Evolutionary conservation across 164 flowering plant species (phyloP).

Genomic region (Chimonanthus praecox): DNA sequence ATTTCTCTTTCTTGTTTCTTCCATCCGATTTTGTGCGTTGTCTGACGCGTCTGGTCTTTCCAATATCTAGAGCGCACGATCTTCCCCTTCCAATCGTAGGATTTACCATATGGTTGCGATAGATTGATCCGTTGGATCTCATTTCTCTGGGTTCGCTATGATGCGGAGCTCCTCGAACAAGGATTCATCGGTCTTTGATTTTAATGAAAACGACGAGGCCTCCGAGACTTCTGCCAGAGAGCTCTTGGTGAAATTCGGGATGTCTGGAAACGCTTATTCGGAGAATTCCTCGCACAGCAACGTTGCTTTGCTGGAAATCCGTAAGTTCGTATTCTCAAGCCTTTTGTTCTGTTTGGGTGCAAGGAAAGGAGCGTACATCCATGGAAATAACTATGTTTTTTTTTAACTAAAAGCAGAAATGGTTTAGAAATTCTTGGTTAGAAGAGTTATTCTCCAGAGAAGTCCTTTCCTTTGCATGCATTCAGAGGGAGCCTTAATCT

Average conservation of each 20-base stretch:
- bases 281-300: slow-evolving; percentile 7
- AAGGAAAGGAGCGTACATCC: too few species aligned
- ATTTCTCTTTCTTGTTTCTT: too few species aligned
- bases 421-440: too few species aligned
- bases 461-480: too few species aligned
- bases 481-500: too few species aligned
- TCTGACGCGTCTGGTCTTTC: background rate
- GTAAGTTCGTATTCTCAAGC: slow-evolving; percentile 14
- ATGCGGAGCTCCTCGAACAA: slow-evolving; percentile 17
- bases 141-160: background rate
- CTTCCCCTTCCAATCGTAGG: background rate
- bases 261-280: slow-evolving; percentile 5
- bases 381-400: too few species aligned
- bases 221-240: slow-evolving; percentile 9
- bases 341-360: too few species aligned
- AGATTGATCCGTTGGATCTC: background rate
- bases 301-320: slow-evolving; percentile 11
- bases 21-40: background rate
- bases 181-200: slow-evolving; percentile 15
- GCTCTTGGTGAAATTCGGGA: background rate
- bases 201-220: slow-evolving; percentile 19
- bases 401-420: too few species aligned
- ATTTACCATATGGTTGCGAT: too few species aligned
- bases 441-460: too few species aligned
- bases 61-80: background rate